Evolutionary conservation across 371 early-diverging fungal genomes (phyloP).

Genomic region (Mortierella sp.): DNA sequence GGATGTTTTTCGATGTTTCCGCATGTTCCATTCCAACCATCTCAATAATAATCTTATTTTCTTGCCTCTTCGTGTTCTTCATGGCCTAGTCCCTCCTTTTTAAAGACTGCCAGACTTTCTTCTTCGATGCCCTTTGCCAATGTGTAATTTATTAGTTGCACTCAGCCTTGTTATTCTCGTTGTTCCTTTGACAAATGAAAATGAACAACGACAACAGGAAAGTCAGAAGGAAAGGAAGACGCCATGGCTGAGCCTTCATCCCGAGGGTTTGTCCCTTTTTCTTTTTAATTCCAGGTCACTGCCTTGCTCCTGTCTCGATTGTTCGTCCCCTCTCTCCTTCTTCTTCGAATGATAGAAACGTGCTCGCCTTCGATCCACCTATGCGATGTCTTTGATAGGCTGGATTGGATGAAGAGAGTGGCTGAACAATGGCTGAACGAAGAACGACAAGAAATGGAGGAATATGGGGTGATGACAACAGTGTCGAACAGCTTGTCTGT

Average conservation of each 20-base stretch:
- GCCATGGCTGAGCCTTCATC: too few relatives aligned
- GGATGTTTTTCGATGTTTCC: background rate
- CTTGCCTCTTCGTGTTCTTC: background rate
- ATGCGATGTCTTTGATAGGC: background rate
- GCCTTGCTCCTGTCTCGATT: background rate
- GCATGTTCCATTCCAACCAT: background rate
- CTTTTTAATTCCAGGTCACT: background rate
- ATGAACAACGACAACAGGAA: too few relatives aligned
- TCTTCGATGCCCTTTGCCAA: background rate
- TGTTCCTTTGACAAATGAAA: background rate
- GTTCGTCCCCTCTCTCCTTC: background rate
- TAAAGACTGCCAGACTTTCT: too few relatives aligned
- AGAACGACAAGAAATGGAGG: background rate
- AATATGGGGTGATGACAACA: too few relatives aligned
- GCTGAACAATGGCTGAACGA: background rate
- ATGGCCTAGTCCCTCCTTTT: too few relatives aligned
- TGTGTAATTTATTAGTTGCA: too few relatives aligned
- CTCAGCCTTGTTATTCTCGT: too few relatives aligned
- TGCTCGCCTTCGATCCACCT: background rate
- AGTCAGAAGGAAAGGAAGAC: too few relatives aligned
- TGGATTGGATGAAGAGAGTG: background rate
- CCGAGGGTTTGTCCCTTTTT: conserved; percentile 1
- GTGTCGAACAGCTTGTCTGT: too few relatives aligned
- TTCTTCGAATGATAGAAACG: background rate
- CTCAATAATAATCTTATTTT: background rate